phyloP scores from a whole-genome alignment of 192 early-diverging fungal species.

The Helicostylum pulchrum region DNA sequence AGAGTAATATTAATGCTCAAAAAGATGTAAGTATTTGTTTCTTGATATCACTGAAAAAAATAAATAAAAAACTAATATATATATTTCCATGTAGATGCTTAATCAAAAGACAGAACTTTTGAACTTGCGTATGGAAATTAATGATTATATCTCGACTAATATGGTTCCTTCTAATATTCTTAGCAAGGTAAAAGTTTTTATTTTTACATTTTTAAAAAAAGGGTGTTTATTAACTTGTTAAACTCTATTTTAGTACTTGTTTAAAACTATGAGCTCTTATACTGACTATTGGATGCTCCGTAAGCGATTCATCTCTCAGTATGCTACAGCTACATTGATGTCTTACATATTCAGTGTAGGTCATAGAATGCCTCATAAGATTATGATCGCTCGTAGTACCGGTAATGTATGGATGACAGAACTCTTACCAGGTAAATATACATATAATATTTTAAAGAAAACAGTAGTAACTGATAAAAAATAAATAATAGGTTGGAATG shows the following conservation, averaged over 20 bases:
- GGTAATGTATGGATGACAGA: conserved; percentile 90
- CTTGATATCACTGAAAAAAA: background rate
- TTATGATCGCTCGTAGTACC: conserved; percentile 78
- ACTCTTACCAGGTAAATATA: conserved; percentile 65
- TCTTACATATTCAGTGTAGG: conserved; percentile 87
- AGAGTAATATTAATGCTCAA: conserved; percentile 56
- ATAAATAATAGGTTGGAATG: conserved; percentile 39
- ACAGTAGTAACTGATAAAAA: too few relatives aligned
- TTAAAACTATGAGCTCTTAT: conserved; percentile 67
- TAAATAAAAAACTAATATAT: background rate
- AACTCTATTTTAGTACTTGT: conserved; percentile 57
- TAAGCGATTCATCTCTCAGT: conserved; percentile 90
- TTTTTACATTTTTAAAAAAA: background rate
- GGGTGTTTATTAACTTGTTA: background rate
- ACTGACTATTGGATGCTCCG: conserved; percentile 92
- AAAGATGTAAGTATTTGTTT: conserved; percentile 45
- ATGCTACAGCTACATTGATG: conserved; percentile 88
- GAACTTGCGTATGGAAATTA: conserved; percentile 81
- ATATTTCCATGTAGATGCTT: conserved; percentile 16
- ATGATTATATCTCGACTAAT: conserved; percentile 80
- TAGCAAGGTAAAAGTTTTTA: conserved; percentile 53
- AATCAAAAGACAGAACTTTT: conserved; percentile 61
- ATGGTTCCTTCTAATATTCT: conserved; percentile 88
- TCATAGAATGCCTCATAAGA: conserved; percentile 84
- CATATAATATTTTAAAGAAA: background rate